A percentile compares a stretch with the other conserved stretches of the same genome.
Evolutionary conservation across 805 yeast genomes (phyloP).

Genomic region (Candida xyloterini): DNA sequence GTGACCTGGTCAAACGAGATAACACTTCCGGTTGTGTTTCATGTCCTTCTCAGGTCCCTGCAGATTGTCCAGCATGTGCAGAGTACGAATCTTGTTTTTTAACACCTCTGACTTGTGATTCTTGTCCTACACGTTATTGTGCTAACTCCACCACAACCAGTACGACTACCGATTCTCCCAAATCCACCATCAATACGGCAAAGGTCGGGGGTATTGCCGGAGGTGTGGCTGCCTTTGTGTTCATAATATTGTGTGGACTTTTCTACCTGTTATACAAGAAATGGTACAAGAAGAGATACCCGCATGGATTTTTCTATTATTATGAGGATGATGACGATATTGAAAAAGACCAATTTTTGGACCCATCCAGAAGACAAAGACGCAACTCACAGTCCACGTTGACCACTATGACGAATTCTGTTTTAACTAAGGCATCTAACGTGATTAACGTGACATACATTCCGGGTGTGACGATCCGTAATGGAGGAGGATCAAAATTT

Average conservation of each 20-base stretch:
- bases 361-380: slow-evolving; percentile 17
- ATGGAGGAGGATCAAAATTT: slow-evolving; percentile 31
- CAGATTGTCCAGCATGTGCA: slow-evolving; percentile 53
- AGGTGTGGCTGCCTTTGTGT: slow-evolving; percentile 63
- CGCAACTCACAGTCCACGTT: slow-evolving; percentile 27
- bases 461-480: slow-evolving; percentile 82
- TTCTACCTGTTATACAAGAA: slow-evolving; percentile 41
- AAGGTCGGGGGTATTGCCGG: slow-evolving; percentile 65
- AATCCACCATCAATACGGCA: slow-evolving; percentile 15
- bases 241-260: slow-evolving; percentile 36
- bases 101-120: slow-evolving; percentile 53
- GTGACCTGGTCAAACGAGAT: slow-evolving; percentile 2
- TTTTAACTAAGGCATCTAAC: slow-evolving; percentile 78
- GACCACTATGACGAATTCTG: slow-evolving; percentile 52
- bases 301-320: slow-evolving; percentile 30
- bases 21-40: slow-evolving; percentile 24
- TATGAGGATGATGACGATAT: slow-evolving; percentile 28
- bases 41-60: slow-evolving; percentile 32
- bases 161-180: neutral
- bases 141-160: slow-evolving; percentile 26
- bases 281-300: slow-evolving; percentile 39
- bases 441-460: slow-evolving; percentile 89
- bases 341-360: slow-evolving; percentile 23
- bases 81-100: slow-evolving; percentile 51
- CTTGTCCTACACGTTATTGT: slow-evolving; percentile 58